Base-by-base conservation (phyloP, 192 early-diverging fungal species). In the Podila epicladia region DNA sequence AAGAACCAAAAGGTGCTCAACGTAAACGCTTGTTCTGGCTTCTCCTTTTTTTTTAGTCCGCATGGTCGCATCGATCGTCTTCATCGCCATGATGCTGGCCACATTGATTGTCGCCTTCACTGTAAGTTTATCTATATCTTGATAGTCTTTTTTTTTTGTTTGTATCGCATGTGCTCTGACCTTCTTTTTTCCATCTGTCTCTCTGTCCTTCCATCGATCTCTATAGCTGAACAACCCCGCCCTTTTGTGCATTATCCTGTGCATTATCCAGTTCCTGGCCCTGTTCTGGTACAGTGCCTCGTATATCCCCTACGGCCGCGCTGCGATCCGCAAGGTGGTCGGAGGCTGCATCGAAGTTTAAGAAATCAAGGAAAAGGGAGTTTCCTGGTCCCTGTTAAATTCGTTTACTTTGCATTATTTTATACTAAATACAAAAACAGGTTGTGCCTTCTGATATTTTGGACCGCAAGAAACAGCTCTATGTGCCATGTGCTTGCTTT, bases 281-380 rank as follows among this genome's bases (percentile, higher is more conserved):
- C 78, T 99, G 68, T 90, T 96, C 67, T 95, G 93, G 93, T 94
- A 93, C 85, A 91, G 91, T 13, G 90, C 94, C 17, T 93, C 91
- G 74, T 99, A 99, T 83, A 96, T 99, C 82, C 97, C 97, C 6
- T 99, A 94, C 70, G 95, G 95, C 50, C 82, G 91, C 69, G 80
- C 89, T 59, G 79, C 90, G 29, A 92, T 92, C 67, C 87, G 84
- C 73, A 87, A 82, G 57, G 67, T 85, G 17, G 89, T 86, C 64
- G 89, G 91, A 31, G 58, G 87, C 4, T 91, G 85, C 41, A 86
- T 88, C 65, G 84, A 82, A 1, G 77, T 80, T 12, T 80, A 73
- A 17, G 17, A 26, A 0, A 11, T 0, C 6, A n/a, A 55, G n/a
- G 13, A 17, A 24, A 7, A 55, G 24, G 53, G n/a, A n/a, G n/a